Evolutionary conservation across 441 rosid species (phyloP), one percentile per base, ranked within the genome.

Genomic region (Euphorbia schlechtendalii): DNA sequence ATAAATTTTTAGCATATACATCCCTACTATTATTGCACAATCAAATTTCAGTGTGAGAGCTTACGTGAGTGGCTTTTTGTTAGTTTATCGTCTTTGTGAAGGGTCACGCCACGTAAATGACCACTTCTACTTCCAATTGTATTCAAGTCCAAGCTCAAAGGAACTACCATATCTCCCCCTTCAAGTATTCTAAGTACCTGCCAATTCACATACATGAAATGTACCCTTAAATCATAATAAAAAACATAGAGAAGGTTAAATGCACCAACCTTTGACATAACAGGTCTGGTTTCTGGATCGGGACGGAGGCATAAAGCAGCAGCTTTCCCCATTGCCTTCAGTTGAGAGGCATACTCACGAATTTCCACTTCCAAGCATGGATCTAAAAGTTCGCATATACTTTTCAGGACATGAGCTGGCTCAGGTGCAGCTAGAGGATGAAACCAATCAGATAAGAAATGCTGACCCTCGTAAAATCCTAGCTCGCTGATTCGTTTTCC

Each of bases 151-250:
- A 80, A 69, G 48, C 73, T 73, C 54, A 82, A 52, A n/a, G 88
- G 83, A 60, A 59, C 30, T 36, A 10, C 67, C 36, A 67, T 30
- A 56, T 80, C 83, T 73, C 82, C 91, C 25, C 84, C 88, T 78
- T 87, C 93, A 56, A 85, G 86, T 63, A 84, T 79, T 74, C 82
- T 69, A 53, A 87, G 80, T 28, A 84, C 87, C 89, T 86, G 76
- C n/a, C 28, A 38, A 53, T 77, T 67, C 36, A 54, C 43, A 46
- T 24, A 61, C 8, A 49, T 55, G 30, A 30, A 20, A 66, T 54
- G 15, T 10, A 43, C 45, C 10, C 5, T 28, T 36, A 17, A 56
- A 10, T 34, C 69, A 2, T 27, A 12, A 43, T 43, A 1, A 43
- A 43, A 25, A 71, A 34, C n/a, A 48, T 25, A 66, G 0, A 36